A percentile compares a stretch with the other conserved stretches of the same genome.
These are phyloP conservation scores for Pseudogymnoascus verrucosus DNA, from an alignment of 2,329 filamentous ascomycete species.

Conservation along the genomic window DNA sequence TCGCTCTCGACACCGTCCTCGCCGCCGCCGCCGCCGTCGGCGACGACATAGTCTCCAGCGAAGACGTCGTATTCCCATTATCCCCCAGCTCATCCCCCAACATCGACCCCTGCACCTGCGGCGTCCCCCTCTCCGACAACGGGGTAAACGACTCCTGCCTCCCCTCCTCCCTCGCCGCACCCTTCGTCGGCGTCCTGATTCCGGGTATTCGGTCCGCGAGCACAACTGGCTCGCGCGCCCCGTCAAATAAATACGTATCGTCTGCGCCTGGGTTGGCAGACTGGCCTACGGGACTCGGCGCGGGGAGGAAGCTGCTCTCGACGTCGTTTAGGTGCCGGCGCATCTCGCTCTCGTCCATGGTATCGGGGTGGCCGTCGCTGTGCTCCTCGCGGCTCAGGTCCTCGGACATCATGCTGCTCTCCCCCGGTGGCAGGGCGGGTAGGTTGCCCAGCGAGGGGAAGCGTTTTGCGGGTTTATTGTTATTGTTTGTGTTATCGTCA, in stretches of 20 bases:
- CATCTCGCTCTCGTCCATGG: slow-evolving; percentile 27
- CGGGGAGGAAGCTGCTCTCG: slow-evolving; percentile 57
- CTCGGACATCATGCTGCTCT: slow-evolving; percentile 25
- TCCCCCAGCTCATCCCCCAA: slow-evolving; percentile 13
- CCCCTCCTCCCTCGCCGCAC: background rate
- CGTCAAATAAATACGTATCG: slow-evolving; percentile 54
- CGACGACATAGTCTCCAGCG: slow-evolving; percentile 46
- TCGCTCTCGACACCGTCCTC: slow-evolving; percentile 43
- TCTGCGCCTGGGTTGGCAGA: slow-evolving; percentile 39
- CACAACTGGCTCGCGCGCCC: slow-evolving; percentile 24
- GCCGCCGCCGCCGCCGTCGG: slow-evolving; percentile 48
- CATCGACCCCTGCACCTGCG: background rate
- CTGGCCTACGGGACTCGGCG: slow-evolving; percentile 46
- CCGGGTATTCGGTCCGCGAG: slow-evolving; percentile 12
- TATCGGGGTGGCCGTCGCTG: slow-evolving; percentile 20
- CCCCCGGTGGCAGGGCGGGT: slow-evolving; percentile 15
- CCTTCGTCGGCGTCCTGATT: background rate
- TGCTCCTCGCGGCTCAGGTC: slow-evolving; percentile 15
- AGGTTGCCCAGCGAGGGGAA: background rate
- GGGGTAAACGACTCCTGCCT: background rate
- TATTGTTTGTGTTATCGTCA: background rate
- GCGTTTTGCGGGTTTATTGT: background rate
- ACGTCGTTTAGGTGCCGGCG: slow-evolving; percentile 49
- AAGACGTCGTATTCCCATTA: slow-evolving; percentile 38
- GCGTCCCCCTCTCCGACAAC: background rate